phyloP scores from a whole-genome alignment of 176 grass and related monocot species.

The Elaeis guineensis region DNA sequence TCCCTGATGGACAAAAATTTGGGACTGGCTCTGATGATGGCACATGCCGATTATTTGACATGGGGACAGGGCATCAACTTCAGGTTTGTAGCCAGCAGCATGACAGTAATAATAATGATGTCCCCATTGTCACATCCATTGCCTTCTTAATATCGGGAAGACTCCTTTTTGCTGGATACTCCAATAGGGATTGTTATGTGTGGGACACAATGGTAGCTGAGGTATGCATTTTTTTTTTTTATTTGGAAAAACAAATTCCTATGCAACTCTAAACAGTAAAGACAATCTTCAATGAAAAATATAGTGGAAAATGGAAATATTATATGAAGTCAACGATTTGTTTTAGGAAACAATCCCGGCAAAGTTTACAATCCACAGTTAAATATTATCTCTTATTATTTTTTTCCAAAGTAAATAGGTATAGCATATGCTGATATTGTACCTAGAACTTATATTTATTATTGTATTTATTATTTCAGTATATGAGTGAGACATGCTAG shows the following conservation, averaged over 20 bases:
- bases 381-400: too few species aligned
- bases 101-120: slow-evolving; percentile 54
- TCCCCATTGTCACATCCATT: slow-evolving; percentile 78
- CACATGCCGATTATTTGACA: slow-evolving; percentile 87
- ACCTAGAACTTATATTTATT: too few species aligned
- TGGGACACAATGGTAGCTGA: slow-evolving; percentile 95
- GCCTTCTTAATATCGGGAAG: slow-evolving; percentile 96
- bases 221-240: slow-evolving; percentile 28
- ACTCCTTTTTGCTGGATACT: slow-evolving; percentile 97
- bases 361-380: too few species aligned
- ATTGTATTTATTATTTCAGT: too few species aligned
- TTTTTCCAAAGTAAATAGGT: too few species aligned
- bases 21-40: slow-evolving; percentile 98
- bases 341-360: too few species aligned
- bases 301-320: too few species aligned
- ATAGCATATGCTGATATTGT: too few species aligned
- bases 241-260: slow-evolving; percentile 3
- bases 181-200: slow-evolving; percentile 92
- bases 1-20: slow-evolving; percentile 89
- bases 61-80: slow-evolving; percentile 98
- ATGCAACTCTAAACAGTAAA: too few species aligned
- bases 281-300: too few species aligned
- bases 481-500: too few species aligned
- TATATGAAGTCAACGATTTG: too few species aligned
- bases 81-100: slow-evolving; percentile 64